Conservation (phyloP, 768 basidiomycete species). For the Lentinula edodes region DNA sequence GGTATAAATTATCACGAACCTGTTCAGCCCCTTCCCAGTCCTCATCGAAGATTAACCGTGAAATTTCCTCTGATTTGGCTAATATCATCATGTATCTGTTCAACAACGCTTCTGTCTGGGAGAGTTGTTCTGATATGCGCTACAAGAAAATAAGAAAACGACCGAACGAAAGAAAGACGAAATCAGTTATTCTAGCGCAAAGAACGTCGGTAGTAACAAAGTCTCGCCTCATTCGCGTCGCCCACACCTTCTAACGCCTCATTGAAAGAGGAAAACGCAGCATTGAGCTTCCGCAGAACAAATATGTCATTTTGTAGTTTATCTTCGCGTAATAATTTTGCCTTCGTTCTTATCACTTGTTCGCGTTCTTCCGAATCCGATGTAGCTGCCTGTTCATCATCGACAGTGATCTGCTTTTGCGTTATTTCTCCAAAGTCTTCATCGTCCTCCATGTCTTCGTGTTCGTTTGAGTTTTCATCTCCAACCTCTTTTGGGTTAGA, state of each 20-base stretch:
- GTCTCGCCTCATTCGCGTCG: slow-evolving; percentile 64
- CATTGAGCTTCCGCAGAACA: slow-evolving; percentile 67
- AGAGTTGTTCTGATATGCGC: slow-evolving; percentile 63
- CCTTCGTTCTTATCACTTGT: slow-evolving; percentile 1
- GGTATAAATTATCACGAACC: slow-evolving; percentile 33
- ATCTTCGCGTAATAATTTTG: slow-evolving; percentile 34
- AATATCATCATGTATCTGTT: slow-evolving; percentile 72
- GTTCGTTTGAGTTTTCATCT: slow-evolving; percentile 1
- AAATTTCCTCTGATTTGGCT: slow-evolving; percentile 61
- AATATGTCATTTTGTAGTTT: slow-evolving; percentile 71
- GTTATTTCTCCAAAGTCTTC: slow-evolving; percentile 13
- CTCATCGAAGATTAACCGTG: slow-evolving; percentile 70
- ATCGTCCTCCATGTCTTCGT: neutral
- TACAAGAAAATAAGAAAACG: slow-evolving; percentile 15
- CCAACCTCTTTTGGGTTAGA: neutral
- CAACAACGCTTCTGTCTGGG: slow-evolving; percentile 66
- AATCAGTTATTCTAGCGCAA: neutral
- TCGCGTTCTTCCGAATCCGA: slow-evolving; percentile 5
- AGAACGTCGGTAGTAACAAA: neutral
- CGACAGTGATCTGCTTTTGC: slow-evolving; percentile 15
- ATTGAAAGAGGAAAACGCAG: slow-evolving; percentile 61
- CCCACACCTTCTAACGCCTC: slow-evolving; percentile 60
- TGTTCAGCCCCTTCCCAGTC: slow-evolving; percentile 70
- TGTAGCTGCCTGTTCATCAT: slow-evolving; percentile 7
- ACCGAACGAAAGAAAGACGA: neutral